Evolutionary conservation across 768 basidiomycete species (phyloP), one percentile per base, ranked within the genome.

Genomic region (Terana coerulea): DNA sequence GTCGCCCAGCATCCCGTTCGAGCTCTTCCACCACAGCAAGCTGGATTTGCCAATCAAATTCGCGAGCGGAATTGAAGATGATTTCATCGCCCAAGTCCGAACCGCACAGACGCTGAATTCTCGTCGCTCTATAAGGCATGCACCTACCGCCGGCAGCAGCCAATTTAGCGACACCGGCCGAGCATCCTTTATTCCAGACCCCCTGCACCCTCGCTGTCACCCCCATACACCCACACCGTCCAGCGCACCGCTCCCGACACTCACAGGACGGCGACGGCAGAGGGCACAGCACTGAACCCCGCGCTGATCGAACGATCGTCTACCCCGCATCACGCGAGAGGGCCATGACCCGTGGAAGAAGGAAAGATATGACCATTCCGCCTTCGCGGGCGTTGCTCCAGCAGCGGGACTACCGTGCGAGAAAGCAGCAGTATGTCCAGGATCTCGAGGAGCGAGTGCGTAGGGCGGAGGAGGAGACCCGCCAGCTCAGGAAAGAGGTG

Each of bases 341-440:
- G 8, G 35, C 53, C 54, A 83, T 85, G 83, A 78, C 81, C 46
- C 72, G 83, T 65, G 83, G 83, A 36, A 79, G 83, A 59, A 81
- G 83, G 67, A 83, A 80, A 65, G 80, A 85, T 67, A 66, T 77
- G 31, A 78, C 79, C 21, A 81, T 80, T 46, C 79, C 81, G 22
- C 74, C 79, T 3, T 75, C 79, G 19, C 75, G 82, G 25, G 75
- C 79, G 35, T 73, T 85, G 25, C 71, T 77, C 41, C 80, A 82
- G 57, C 83, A 85, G 62, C 75, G 83, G 10, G 82, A 82, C 64
- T 85, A 83, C 61, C 77, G 83, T 17, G 82, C 81, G 6, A 73
- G 82, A 45, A 80, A 79, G 59, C 78, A 80, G 4, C 72, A 72
- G 49, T 80, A 83, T 65, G 62, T 84, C 42, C 65, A 74, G 4